phyloP scores from a whole-genome alignment of 2,329 filamentous ascomycete species.

The Escovopsis sp. region DNA sequence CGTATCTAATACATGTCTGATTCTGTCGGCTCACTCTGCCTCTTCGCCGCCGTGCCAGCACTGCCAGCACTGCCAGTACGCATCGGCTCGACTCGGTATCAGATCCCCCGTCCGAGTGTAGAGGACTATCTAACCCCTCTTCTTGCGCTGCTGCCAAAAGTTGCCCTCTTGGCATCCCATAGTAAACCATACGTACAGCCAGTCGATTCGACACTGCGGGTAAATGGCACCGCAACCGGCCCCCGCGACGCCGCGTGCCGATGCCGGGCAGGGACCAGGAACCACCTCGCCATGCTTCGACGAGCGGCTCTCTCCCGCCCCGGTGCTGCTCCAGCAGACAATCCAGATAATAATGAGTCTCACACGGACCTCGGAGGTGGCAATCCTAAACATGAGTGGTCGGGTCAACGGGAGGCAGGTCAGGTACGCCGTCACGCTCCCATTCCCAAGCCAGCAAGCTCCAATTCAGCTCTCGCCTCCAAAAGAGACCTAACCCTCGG shows the following conservation, averaged over 20 bases:
- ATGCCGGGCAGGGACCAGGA: neutral
- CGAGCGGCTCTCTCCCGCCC: neutral
- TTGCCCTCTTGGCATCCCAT: constrained; percentile 10
- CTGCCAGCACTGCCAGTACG: constrained; percentile 12
- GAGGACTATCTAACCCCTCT: constrained; percentile 38
- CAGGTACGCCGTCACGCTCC: constrained; percentile 32
- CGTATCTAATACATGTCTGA: neutral
- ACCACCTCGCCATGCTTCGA: neutral
- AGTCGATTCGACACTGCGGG: neutral
- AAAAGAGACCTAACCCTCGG: constrained; percentile 52
- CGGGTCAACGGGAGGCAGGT: constrained; percentile 28
- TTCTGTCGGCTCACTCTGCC: constrained; percentile 1
- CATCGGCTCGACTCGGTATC: constrained; percentile 3
- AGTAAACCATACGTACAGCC: constrained; percentile 8
- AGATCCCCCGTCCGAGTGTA: constrained; percentile 15
- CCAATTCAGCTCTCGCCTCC: constrained; percentile 72
- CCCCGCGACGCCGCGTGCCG: neutral
- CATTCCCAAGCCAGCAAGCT: constrained; percentile 71
- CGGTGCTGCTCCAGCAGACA: constrained; percentile 1
- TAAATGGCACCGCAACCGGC: neutral
- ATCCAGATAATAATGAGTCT: constrained; percentile 14
- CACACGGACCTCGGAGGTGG: constrained; percentile 24
- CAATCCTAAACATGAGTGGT: constrained; percentile 36
- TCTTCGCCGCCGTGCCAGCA: constrained; percentile 8
- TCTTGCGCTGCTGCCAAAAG: constrained; percentile 21